Percentiles rank a stretch among this genome's conserved stretches.
Conservation (phyloP, 129 eudicot genomes). For the Smallanthus sonchifolius region DNA sequence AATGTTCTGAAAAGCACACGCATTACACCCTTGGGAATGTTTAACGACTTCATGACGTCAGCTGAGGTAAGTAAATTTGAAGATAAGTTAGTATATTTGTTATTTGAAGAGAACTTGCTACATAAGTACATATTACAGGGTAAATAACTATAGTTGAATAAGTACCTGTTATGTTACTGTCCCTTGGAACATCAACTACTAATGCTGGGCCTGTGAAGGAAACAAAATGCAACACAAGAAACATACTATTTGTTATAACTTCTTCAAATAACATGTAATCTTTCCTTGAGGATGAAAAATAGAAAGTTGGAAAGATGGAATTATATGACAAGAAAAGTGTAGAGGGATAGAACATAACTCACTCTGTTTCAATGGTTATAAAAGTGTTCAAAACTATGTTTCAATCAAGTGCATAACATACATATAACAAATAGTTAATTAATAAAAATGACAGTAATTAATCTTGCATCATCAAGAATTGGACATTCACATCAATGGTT, state of each 20-base stretch:
- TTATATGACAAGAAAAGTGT: not conserved
- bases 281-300: not conserved
- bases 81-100: not conserved
- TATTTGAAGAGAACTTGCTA: not conserved
- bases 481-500: not conserved
- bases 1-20: constrained; percentile 69
- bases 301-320: not conserved
- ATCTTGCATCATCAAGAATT: not conserved
- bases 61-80: constrained; percentile 33
- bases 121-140: not conserved
- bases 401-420: not conserved
- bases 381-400: not conserved
- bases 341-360: not conserved
- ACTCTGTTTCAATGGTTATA: not conserved
- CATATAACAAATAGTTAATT: not conserved
- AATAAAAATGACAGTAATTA: not conserved
- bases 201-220: constrained; percentile 56
- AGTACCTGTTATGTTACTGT: constrained; percentile 59
- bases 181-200: constrained; percentile 60
- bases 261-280: not conserved
- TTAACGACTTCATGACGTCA: constrained; percentile 50
- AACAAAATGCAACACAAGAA: not conserved
- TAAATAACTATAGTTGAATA: not conserved
- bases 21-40: constrained; percentile 58
- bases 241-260: not conserved